Conservation (phyloP, 306 rosid genomes). For the Cucurbita ficifolia region DNA sequence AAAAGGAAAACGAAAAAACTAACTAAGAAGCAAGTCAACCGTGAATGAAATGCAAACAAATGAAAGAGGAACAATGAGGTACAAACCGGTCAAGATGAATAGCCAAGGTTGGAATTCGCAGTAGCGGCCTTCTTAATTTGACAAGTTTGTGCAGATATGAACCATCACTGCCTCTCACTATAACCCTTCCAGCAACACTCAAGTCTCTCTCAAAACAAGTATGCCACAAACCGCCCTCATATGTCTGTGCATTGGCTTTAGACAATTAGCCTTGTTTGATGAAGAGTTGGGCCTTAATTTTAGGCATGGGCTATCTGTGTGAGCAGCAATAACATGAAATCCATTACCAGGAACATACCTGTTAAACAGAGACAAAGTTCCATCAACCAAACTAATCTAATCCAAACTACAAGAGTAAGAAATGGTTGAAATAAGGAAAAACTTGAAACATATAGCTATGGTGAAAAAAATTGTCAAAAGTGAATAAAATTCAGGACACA, state of each 20-base stretch:
- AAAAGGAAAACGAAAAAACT: background rate
- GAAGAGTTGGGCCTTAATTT: constrained; percentile 81
- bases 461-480: background rate
- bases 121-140: constrained; percentile 64
- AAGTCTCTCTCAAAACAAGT: constrained; percentile 98
- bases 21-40: background rate
- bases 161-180: constrained; percentile 34
- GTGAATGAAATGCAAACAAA: background rate
- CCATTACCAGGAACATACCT: constrained; percentile 67
- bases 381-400: background rate
- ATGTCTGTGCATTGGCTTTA: constrained; percentile 84
- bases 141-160: constrained; percentile 70
- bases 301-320: constrained; percentile 90
- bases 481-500: background rate
- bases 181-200: constrained; percentile 88
- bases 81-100: constrained; percentile 92
- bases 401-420: background rate
- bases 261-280: constrained; percentile 50
- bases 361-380: constrained; percentile 14
- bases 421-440: background rate
- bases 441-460: background rate
- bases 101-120: constrained; percentile 90
- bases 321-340: constrained; percentile 88
- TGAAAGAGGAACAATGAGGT: background rate
- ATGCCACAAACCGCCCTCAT: constrained; percentile 88